A percentile compares a stretch with the other conserved stretches of the same genome.
These are phyloP conservation scores for Fusarium papillatum DNA, from an alignment of 2,329 filamentous ascomycete genomes.

Conservation along the genomic window DNA sequence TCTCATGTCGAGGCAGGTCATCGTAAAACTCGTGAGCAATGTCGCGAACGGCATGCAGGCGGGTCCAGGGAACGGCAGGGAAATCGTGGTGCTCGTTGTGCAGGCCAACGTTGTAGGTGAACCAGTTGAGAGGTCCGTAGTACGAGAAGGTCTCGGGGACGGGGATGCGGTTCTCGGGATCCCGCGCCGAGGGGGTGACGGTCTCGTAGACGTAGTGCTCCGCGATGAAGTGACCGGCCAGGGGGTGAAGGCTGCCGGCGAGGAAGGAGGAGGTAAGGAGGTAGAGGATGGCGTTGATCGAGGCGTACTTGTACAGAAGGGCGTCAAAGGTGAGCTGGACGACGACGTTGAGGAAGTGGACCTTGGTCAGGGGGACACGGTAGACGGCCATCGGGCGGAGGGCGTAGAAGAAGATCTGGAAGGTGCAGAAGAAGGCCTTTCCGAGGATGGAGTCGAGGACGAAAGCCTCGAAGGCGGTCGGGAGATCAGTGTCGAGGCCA, in stretches of 20 bases:
- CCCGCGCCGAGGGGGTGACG: conserved; percentile 64
- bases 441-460: conserved; percentile 95
- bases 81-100: conserved; percentile 99
- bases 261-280: conserved; percentile 92
- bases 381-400: conserved; percentile 96
- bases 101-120: conserved; percentile 97
- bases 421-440: conserved; percentile 99
- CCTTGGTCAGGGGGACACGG: conserved; percentile 85
- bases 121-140: conserved; percentile 91
- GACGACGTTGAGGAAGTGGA: conserved; percentile 86
- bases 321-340: conserved; percentile 86
- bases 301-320: conserved; percentile 71
- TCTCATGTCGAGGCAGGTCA: conserved; percentile 86
- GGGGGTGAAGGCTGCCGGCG: conserved; percentile 92
- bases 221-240: conserved; percentile 97
- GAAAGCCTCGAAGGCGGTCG: conserved; percentile 90
- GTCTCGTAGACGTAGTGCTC: conserved; percentile 92
- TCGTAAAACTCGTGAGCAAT: conserved; percentile 94
- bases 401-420: conserved; percentile 99
- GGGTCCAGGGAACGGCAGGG: conserved; percentile 95
- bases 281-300: conserved; percentile 80
- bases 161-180: conserved; percentile 72
- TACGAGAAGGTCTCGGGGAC: conserved; percentile 97
- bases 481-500: conserved; percentile 95
- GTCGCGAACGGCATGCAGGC: conserved; percentile 80